A percentile compares a stretch with the other conserved stretches of the same genome.
Conservation (phyloP, 108 stramenopile genomes). For the Nannochloropsis salina region DNA sequence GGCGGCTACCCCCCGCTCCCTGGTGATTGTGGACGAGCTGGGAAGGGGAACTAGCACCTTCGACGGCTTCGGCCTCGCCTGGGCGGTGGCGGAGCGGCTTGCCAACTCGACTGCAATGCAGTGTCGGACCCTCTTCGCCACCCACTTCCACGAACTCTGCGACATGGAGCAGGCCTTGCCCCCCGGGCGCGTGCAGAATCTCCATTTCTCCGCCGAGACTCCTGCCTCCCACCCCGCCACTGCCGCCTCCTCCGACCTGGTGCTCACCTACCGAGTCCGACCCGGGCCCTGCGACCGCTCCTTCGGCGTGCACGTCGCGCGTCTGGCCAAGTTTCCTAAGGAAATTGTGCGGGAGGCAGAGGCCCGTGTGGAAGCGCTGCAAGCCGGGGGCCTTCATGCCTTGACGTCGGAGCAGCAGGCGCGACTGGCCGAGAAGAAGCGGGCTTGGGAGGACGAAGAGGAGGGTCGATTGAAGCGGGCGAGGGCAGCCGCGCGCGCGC, state of each 20-base stretch:
- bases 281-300: slow-evolving; percentile 15
- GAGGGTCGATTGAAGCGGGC: neutral
- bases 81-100: slow-evolving; percentile 54
- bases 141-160: slow-evolving; percentile 59
- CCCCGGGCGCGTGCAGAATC: slow-evolving; percentile 39
- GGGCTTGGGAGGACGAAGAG: neutral
- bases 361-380: neutral
- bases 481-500: neutral
- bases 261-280: neutral
- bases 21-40: slow-evolving; percentile 58
- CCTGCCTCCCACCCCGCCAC: neutral
- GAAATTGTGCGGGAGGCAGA: neutral
- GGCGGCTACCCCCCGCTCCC: slow-evolving; percentile 27
- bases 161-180: slow-evolving; percentile 23
- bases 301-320: neutral
- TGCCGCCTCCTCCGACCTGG: neutral
- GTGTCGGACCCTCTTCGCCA: slow-evolving; percentile 50
- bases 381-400: neutral
- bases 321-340: neutral
- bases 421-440: neutral
- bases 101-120: slow-evolving; percentile 20
- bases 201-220: slow-evolving; percentile 49
- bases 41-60: slow-evolving; percentile 54
- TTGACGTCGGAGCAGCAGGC: neutral
- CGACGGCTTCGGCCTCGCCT: slow-evolving; percentile 58